Base-by-base conservation (phyloP, 768 basidiomycete species). In the Glaciozyma antarctica region DNA sequence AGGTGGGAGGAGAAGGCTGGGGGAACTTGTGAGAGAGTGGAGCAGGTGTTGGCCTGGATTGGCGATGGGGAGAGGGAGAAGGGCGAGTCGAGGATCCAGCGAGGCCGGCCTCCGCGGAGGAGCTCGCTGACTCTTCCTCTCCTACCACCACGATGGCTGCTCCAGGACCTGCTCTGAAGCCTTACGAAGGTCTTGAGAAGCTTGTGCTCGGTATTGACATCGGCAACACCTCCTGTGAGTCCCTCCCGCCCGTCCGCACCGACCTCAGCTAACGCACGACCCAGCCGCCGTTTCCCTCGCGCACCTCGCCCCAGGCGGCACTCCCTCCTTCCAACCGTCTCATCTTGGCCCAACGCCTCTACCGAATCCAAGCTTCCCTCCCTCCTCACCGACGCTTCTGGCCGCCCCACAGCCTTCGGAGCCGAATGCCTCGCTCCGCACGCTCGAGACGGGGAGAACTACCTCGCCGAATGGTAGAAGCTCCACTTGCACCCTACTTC, bases 291-390 rank as follows among this genome's bases (percentile, higher is more conserved):
- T 52, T 26, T 17, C 51, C 15, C 51, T 52, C 51, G 24, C 19
- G 7, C 51, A 52, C 26, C 51, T 52, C 51, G 26, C 24, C 12
- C 51, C 19, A 26, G 51, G 51, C n/a, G 51, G 26, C 26, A 28
- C 30, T 10, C 51, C 51, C 51, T 16, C 26, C 13, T 52, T 3
- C 51, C 22, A 13, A 52, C 26, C 51, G 24, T 52, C 51, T 28
- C 26, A 7, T 52, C 51, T 1, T 52, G 51, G 51, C 51, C 51
- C 13, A n/a, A 6, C n/a, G 24, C 51, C 2, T 26, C 51, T 1
- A 52, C 24, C 51, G 51, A 52, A 16, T 52, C 26, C 12, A 52
- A 52, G 51, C 51, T 52, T 19, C 51, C 51, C 51, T 52, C 51
- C 22, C 51, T 52, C 51, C 22, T 52, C 51, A 24, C n/a, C 51